phyloP scores from a whole-genome alignment of 23 red algal genomes.

The Agarophyton chilense region DNA sequence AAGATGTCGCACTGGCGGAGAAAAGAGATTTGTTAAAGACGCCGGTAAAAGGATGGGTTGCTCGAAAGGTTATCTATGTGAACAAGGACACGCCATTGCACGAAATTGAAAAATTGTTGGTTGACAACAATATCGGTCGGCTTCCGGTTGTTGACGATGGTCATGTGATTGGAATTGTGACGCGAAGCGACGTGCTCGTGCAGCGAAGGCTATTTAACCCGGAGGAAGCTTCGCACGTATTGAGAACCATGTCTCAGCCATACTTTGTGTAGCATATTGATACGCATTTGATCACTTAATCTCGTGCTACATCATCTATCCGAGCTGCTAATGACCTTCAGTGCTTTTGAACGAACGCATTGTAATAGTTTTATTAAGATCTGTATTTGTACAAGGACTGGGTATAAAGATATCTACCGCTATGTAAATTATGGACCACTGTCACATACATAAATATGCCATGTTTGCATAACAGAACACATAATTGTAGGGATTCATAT shows the following conservation, averaged over 20 bases:
- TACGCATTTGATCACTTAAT: neutral
- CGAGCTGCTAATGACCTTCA: neutral
- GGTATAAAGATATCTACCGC: neutral
- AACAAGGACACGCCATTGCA: constrained; percentile 36
- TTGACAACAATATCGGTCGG: constrained; percentile 47
- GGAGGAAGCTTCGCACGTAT: neutral
- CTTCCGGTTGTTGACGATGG: constrained; percentile 67
- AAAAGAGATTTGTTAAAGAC: constrained; percentile 27
- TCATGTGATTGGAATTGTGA: constrained; percentile 68
- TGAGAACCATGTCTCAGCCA: constrained; percentile 6
- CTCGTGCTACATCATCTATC: neutral
- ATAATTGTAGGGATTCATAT: too few species aligned
- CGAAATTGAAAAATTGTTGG: constrained; percentile 55
- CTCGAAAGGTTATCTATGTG: constrained; percentile 45
- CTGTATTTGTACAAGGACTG: neutral
- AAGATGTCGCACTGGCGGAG: constrained; percentile 46
- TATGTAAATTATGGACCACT: neutral
- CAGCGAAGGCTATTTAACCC: constrained; percentile 35
- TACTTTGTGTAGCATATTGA: neutral
- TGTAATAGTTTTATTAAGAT: neutral
- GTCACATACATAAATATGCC: neutral
- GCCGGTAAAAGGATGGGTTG: constrained; percentile 45
- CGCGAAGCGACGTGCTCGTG: constrained; percentile 63
- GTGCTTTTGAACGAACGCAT: neutral
- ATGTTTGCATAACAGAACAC: too few species aligned